Evolutionary conservation across 306 rosid genomes (phyloP).

Genomic region (Boehmeria nivea): DNA sequence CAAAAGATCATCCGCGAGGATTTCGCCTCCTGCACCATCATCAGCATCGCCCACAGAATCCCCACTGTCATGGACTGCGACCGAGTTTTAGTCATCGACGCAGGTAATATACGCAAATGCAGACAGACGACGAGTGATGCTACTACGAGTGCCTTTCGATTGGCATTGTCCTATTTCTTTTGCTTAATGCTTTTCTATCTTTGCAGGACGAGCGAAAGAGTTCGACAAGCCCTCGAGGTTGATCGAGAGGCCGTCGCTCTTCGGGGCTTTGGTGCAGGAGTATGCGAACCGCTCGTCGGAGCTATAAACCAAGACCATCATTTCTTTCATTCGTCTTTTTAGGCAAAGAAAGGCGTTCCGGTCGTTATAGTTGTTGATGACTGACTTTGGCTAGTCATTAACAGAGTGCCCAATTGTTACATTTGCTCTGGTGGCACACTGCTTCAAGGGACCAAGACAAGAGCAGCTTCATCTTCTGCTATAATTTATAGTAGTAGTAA

Average conservation of each 20-base stretch:
- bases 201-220: slow-evolving; percentile 64
- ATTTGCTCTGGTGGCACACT: too few species aligned
- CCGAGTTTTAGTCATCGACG: slow-evolving; percentile 74
- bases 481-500: too few species aligned
- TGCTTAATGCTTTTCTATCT: too few species aligned
- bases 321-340: neutral
- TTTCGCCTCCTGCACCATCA: slow-evolving; percentile 74
- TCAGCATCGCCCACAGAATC: slow-evolving; percentile 96
- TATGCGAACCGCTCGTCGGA: slow-evolving; percentile 75
- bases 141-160: too few species aligned
- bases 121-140: too few species aligned
- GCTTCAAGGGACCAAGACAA: too few species aligned
- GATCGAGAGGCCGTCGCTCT: slow-evolving; percentile 68
- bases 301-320: slow-evolving; percentile 23
- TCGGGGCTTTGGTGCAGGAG: slow-evolving; percentile 84
- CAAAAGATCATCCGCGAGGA: slow-evolving; percentile 90
- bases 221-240: slow-evolving; percentile 71
- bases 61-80: slow-evolving; percentile 97
- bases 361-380: too few species aligned
- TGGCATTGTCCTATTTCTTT: too few species aligned
- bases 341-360: neutral
- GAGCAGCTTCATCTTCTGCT: too few species aligned
- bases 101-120: slow-evolving; percentile 39
- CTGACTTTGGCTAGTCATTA: too few species aligned
- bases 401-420: too few species aligned